These are phyloP conservation scores for Termitomyces titanicus DNA, from an alignment of 768 basidiomycete genomes.

Conservation along the genomic window DNA sequence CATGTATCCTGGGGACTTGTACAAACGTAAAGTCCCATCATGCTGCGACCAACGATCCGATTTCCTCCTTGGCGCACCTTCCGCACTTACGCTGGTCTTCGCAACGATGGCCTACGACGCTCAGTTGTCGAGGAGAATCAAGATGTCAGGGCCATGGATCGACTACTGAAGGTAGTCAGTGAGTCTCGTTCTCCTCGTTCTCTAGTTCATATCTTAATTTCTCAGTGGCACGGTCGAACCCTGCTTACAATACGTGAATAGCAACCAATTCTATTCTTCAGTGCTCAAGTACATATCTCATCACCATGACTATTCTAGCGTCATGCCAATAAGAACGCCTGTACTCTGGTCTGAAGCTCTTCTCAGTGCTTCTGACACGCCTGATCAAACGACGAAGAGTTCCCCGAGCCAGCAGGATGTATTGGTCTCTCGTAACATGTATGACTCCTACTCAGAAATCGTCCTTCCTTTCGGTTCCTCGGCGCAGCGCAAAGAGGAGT, in stretches of 20 bases:
- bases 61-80: slow-evolving; percentile 7
- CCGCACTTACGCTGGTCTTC: slow-evolving; percentile 1
- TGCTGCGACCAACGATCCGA: neutral
- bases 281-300: neutral
- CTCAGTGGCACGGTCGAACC: slow-evolving; percentile 48
- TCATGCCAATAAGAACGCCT: slow-evolving; percentile 53
- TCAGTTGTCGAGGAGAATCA: slow-evolving; percentile 49
- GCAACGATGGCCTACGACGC: slow-evolving; percentile 11
- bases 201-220: neutral
- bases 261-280: neutral
- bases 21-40: too few species aligned
- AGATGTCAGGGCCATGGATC: slow-evolving; percentile 57
- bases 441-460: slow-evolving; percentile 69
- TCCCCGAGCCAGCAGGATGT: slow-evolving; percentile 18
- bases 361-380: slow-evolving; percentile 30
- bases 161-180: slow-evolving; percentile 53
- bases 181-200: slow-evolving; percentile 25
- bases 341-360: slow-evolving; percentile 59
- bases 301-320: slow-evolving; percentile 30
- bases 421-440: slow-evolving; percentile 52
- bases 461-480: slow-evolving; percentile 61
- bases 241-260: slow-evolving; percentile 48
- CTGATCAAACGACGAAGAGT: slow-evolving; percentile 10
- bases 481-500: slow-evolving; percentile 57
- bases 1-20: too few species aligned